Percentiles rank a stretch among this genome's conserved stretches.
phyloP scores from a whole-genome alignment of 176 grass and related monocot genomes.

The Oryza coarctata region DNA sequence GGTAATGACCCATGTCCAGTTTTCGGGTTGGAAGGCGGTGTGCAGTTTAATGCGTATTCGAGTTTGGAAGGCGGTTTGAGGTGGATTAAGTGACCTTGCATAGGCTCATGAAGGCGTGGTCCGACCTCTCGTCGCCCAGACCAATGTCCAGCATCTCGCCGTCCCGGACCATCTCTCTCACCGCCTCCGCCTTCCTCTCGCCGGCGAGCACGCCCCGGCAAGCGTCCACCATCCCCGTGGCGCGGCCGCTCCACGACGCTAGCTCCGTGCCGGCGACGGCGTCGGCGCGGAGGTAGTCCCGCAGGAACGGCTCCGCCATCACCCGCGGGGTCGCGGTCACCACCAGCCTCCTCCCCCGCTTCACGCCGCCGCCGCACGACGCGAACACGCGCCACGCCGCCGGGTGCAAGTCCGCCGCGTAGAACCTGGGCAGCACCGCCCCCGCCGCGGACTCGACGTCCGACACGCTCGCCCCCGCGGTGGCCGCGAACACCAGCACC shows the following conservation, averaged over 20 bases:
- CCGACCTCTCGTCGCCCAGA: conserved; percentile 40
- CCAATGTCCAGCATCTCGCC: conserved; percentile 42
- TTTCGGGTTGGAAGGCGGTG: too few species aligned
- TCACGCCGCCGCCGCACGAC: conserved; percentile 4
- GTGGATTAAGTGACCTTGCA: conserved; percentile 41
- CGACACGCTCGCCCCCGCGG: too few species aligned
- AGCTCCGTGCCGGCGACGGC: conserved; percentile 58
- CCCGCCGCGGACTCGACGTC: conserved; percentile 37
- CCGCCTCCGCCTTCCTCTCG: conserved; percentile 35
- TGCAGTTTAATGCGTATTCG: too few species aligned
- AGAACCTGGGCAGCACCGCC: background rate
- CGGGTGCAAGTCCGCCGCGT: conserved; percentile 53
- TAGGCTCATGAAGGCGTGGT: conserved; percentile 55
- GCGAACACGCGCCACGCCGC: conserved; percentile 48
- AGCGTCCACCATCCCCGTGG: conserved; percentile 35
- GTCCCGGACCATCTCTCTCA: conserved; percentile 32
- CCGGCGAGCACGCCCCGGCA: conserved; percentile 40
- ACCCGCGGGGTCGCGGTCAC: conserved; percentile 46
- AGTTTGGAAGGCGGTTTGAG: background rate
- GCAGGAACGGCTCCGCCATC: conserved; percentile 75
- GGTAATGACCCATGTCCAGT: too few species aligned
- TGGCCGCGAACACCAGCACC: too few species aligned
- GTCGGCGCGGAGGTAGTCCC: conserved; percentile 51
- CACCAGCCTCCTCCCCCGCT: conserved; percentile 25
- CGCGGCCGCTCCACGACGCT: conserved; percentile 36